phyloP scores from a whole-genome alignment of 495 filamentous ascomycete species.

The Penicillium alfredii region DNA sequence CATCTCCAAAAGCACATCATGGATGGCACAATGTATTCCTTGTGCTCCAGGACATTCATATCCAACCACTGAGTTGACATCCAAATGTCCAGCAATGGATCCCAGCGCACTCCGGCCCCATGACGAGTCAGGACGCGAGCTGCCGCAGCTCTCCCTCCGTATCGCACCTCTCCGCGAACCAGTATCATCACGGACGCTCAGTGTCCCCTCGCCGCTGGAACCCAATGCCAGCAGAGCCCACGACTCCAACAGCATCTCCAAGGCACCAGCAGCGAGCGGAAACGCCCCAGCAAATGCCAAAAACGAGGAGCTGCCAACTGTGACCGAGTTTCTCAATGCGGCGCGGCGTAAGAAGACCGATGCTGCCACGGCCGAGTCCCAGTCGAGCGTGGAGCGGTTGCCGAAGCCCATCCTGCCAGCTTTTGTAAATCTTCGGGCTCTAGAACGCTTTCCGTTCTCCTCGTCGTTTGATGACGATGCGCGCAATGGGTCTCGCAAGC shows the following conservation, averaged over 20 bases:
- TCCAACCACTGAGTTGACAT: conserved; percentile 4
- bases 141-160: conserved; percentile 40
- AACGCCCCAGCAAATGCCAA: conserved; percentile 24
- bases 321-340: conserved; percentile 31
- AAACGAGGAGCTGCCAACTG: conserved; percentile 21
- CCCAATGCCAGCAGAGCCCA: conserved; percentile 37
- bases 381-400: conserved; percentile 30
- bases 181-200: conserved; percentile 38
- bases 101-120: conserved; percentile 26
- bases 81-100: conserved; percentile 26
- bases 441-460: conserved; percentile 41
- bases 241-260: conserved; percentile 30
- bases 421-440: conserved; percentile 43
- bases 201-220: conserved; percentile 41
- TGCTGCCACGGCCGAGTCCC: conserved; percentile 19
- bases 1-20: conserved; percentile 1
- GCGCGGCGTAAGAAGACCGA: conserved; percentile 35
- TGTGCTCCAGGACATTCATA: conserved; percentile 6
- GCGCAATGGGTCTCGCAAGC: conserved; percentile 33
- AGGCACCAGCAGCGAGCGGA: conserved; percentile 26
- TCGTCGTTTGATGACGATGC: conserved; percentile 38
- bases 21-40: conserved; percentile 5
- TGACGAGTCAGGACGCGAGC: conserved; percentile 41
- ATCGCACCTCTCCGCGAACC: conserved; percentile 48
- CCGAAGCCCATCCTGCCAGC: conserved; percentile 42